Evolutionary conservation across 116 monocot genomes (phyloP).

Genomic region (Phalaenopsis hybrid): DNA sequence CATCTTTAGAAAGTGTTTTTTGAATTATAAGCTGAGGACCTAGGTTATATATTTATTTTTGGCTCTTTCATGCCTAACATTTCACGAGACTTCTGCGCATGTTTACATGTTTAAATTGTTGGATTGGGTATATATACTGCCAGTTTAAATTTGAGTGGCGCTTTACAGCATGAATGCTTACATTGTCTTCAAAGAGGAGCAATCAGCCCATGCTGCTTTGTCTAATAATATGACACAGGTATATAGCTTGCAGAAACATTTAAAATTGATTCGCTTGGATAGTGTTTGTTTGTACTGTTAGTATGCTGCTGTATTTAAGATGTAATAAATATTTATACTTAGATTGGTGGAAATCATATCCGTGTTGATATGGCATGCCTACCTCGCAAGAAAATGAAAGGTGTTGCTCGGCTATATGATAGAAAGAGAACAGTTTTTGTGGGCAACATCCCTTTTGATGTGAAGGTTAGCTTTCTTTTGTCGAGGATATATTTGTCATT

Average conservation of each 20-base stretch:
- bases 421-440: slow-evolving; percentile 90
- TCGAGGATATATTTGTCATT: background rate
- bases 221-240: slow-evolving; percentile 81
- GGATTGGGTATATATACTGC: background rate
- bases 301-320: background rate
- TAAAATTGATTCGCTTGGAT: background rate
- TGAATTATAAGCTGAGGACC: background rate
- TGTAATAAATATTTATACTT: slow-evolving; percentile 20
- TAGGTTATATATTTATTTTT: background rate
- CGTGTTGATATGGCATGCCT: slow-evolving; percentile 95
- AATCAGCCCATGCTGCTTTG: slow-evolving; percentile 61
- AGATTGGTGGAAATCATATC: slow-evolving; percentile 90
- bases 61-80: background rate
- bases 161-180: slow-evolving; percentile 84
- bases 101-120: background rate
- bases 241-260: slow-evolving; percentile 5
- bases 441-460: slow-evolving; percentile 92
- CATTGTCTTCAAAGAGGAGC: slow-evolving; percentile 91
- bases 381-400: slow-evolving; percentile 83
- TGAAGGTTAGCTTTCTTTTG: slow-evolving; percentile 44
- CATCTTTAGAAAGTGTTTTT: too few relatives aligned
- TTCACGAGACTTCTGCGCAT: background rate
- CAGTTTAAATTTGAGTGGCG: background rate
- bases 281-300: background rate
- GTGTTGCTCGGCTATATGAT: slow-evolving; percentile 70